Base-by-base conservation (phyloP, 441 rosid genomes). In the Adansonia rubrostipa region DNA sequence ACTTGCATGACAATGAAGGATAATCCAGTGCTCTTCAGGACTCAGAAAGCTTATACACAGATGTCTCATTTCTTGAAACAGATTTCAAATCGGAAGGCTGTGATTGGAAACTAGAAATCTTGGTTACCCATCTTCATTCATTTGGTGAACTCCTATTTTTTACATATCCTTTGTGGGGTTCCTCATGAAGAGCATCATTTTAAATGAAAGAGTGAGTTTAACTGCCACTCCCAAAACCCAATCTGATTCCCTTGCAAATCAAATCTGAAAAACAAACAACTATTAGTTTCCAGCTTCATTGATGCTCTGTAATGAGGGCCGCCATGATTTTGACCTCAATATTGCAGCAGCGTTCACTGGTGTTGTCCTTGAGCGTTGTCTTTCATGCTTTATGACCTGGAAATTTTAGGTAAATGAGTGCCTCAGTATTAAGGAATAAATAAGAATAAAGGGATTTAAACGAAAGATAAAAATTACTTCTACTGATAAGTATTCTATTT, bases 251-350 rank as follows among this genome's bases (percentile, higher is more conserved):
- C 28, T 74, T 70, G 54, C 60, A 70, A 28, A 36, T 9, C 44
- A 67, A 68, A 60, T 57, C 63, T 17, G 51, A 64, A 80, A 57
- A 57, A 47, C 56, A 28, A 28, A 28, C 2, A 28, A 44, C 61
- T 74, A 79, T 90, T 83, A 93, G 81, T 87, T 86, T 3, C 77
- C 84, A 50, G 92, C 84, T 85, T 95, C 99, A 1, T 94, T 86
- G 80, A 95, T 95, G 90, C 99, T 95, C 47, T 88, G 95, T 48
- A 95, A 80, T 28, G 95, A 85, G 10, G 99, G 99, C 70, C 92
- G 90, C 98, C 99, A 95, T 80, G 93, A 84, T 84, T 91, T 93
- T 60, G 91, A 76, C 82, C 89, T 88, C 8, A 28, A 28, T 28
- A 81, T 79, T 42, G 85, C 80, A 45, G 82, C 82, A 24, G 92